Percentiles rank a stretch among this genome's conserved stretches.
These are phyloP conservation scores for Dictyostelium capitatum DNA, from an alignment of 78 protist species.

Conservation along the genomic window DNA sequence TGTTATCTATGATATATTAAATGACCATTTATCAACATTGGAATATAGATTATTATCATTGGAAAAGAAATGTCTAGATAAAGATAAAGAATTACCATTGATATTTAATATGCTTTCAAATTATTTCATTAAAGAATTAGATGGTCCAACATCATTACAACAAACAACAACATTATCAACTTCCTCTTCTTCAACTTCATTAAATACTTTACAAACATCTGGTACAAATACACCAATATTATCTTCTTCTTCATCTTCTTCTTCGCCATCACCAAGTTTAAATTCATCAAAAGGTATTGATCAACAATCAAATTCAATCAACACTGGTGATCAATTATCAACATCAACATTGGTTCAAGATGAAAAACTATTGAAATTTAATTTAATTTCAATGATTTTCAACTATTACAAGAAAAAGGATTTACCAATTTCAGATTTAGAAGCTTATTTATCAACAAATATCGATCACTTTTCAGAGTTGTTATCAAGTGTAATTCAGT, in stretches of 20 bases:
- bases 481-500: conserved; percentile 15
- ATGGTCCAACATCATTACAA: conserved; percentile 6
- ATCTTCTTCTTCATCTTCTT: conserved; percentile 27
- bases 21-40: conserved; percentile 53
- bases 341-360: not conserved
- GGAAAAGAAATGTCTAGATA: conserved; percentile 31
- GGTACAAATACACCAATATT: conserved; percentile 24
- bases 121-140: conserved; percentile 22
- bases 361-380: not conserved
- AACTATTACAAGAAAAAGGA: conserved; percentile 46
- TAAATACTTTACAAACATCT: not conserved
- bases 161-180: not conserved
- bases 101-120: conserved; percentile 30
- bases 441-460: conserved; percentile 14
- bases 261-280: not conserved
- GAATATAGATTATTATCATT: conserved; percentile 39
- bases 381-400: conserved; percentile 8
- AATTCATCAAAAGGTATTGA: conserved; percentile 26
- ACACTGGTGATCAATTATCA: not conserved
- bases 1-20: conserved; percentile 40
- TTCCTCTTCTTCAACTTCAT: not conserved
- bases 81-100: not conserved
- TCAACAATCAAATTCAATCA: not conserved
- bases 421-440: conserved; percentile 37
- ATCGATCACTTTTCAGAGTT: conserved; percentile 41